Evolutionary conservation across 768 basidiomycete genomes (phyloP).

Genomic region (Russula ochroleuca): DNA sequence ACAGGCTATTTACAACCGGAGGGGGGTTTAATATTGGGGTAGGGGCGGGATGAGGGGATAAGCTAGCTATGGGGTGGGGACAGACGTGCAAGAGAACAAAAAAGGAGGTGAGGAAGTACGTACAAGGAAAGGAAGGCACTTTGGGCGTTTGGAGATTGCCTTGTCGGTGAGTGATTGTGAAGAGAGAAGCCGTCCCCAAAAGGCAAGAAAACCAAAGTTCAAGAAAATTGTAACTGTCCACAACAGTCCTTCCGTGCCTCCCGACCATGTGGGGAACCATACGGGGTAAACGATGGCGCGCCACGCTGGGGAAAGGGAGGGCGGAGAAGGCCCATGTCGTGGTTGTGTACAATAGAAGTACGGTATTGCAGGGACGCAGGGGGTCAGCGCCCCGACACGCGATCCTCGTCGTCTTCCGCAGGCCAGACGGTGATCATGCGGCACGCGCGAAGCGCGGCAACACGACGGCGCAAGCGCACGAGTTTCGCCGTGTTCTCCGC

Average conservation of each 20-base stretch:
- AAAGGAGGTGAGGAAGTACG: not conserved
- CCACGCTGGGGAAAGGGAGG: not conserved
- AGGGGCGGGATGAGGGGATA: not conserved
- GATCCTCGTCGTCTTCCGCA: constrained; percentile 23
- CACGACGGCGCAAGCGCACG: constrained; percentile 21
- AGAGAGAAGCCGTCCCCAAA: not conserved
- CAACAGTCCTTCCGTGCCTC: not conserved
- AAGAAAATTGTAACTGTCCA: not conserved
- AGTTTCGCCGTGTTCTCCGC: constrained; percentile 16
- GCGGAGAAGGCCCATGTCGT: not conserved
- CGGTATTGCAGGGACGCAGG: no score
- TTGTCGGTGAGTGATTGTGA: not conserved
- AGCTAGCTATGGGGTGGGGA: not conserved
- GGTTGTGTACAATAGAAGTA: not conserved
- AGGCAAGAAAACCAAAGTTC: not conserved
- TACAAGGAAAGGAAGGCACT: not conserved
- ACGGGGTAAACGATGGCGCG: not conserved
- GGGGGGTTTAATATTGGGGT: not conserved
- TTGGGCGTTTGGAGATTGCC: not conserved
- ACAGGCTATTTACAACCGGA: not conserved
- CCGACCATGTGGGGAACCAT: not conserved
- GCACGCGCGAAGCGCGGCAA: constrained; percentile 22
- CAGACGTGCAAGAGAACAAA: not conserved
- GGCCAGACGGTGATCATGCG: constrained; percentile 28
- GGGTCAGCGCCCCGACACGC: constrained; percentile 25